A percentile compares a stretch with the other conserved stretches of the same genome.
Conservation (phyloP, 2,329 filamentous ascomycete species). For the Phialophora expanda region DNA sequence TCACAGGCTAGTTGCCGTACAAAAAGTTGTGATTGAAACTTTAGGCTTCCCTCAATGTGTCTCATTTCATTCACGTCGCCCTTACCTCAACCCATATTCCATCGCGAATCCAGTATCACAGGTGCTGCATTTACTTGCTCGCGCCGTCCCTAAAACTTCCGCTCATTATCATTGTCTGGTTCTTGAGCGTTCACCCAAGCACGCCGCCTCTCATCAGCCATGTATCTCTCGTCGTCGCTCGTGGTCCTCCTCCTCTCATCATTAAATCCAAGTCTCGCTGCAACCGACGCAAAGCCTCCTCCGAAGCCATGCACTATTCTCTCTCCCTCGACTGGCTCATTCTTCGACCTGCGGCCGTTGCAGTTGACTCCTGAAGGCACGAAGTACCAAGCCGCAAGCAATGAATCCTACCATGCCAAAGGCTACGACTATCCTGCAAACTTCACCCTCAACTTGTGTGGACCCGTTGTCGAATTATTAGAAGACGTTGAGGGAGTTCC, state of each 20-base stretch:
- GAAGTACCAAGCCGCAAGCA: constrained; percentile 52
- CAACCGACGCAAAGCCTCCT: constrained; percentile 50
- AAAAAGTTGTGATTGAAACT: neutral
- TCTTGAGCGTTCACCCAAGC: constrained; percentile 1
- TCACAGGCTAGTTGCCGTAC: constrained; percentile 5
- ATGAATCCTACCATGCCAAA: constrained; percentile 55
- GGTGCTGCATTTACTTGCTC: constrained; percentile 20
- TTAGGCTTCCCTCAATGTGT: constrained; percentile 11
- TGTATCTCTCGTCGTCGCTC: constrained; percentile 32
- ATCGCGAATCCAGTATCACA: neutral
- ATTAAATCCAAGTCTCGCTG: constrained; percentile 43
- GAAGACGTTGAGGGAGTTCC: constrained; percentile 55
- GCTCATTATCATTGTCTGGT: neutral
- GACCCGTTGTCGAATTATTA: constrained; percentile 55
- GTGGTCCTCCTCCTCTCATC: constrained; percentile 44
- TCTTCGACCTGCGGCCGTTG: constrained; percentile 67
- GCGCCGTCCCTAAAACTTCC: constrained; percentile 9
- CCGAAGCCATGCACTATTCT: constrained; percentile 65
- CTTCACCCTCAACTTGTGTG: constrained; percentile 59
- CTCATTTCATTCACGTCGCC: constrained; percentile 1
- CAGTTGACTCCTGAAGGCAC: constrained; percentile 44
- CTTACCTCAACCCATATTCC: constrained; percentile 1
- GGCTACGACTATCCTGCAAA: constrained; percentile 58
- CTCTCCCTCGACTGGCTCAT: constrained; percentile 64
- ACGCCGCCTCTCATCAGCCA: constrained; percentile 16